These are phyloP conservation scores for Talaromyces thailandensis DNA, from an alignment of 495 filamentous ascomycete species.

Conservation along the genomic window DNA sequence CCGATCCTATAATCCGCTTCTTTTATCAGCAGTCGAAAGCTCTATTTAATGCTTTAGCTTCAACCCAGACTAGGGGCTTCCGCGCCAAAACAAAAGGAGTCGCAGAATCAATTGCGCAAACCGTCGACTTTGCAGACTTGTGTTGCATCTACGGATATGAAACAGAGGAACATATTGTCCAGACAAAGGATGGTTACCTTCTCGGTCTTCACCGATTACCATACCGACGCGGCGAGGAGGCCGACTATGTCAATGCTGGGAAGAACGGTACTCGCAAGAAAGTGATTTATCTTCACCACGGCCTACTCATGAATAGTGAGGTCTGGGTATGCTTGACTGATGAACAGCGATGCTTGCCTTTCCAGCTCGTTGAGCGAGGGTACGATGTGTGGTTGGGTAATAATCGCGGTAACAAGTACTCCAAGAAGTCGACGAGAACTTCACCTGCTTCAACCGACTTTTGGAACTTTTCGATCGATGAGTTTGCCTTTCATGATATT, in stretches of 20 bases:
- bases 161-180: slow-evolving; percentile 91
- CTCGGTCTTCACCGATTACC: slow-evolving; percentile 83
- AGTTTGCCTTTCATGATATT: slow-evolving; percentile 97
- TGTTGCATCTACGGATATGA: slow-evolving; percentile 84
- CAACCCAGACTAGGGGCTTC: slow-evolving; percentile 55
- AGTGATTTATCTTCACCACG: slow-evolving; percentile 93
- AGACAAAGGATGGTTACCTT: slow-evolving; percentile 89
- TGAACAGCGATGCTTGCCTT: slow-evolving; percentile 74
- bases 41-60: slow-evolving; percentile 70
- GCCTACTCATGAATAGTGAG: slow-evolving; percentile 96
- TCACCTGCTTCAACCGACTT: slow-evolving; percentile 70
- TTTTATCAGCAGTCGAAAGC: slow-evolving; percentile 75
- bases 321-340: slow-evolving; percentile 95
- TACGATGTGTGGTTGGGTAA: slow-evolving; percentile 99
- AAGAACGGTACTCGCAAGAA: slow-evolving; percentile 64
- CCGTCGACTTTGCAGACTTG: slow-evolving; percentile 86
- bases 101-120: slow-evolving; percentile 47
- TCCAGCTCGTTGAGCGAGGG: slow-evolving; percentile 80
- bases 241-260: slow-evolving; percentile 59
- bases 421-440: slow-evolving; percentile 74
- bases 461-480: slow-evolving; percentile 96
- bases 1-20: slow-evolving; percentile 67
- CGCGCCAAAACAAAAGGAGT: slow-evolving; percentile 38
- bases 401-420: slow-evolving; percentile 97
- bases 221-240: slow-evolving; percentile 73